Evolutionary conservation across 139 green algal genomes (phyloP), one percentile per base, ranked within the genome.

Genomic region (Asterochloris sp.): DNA sequence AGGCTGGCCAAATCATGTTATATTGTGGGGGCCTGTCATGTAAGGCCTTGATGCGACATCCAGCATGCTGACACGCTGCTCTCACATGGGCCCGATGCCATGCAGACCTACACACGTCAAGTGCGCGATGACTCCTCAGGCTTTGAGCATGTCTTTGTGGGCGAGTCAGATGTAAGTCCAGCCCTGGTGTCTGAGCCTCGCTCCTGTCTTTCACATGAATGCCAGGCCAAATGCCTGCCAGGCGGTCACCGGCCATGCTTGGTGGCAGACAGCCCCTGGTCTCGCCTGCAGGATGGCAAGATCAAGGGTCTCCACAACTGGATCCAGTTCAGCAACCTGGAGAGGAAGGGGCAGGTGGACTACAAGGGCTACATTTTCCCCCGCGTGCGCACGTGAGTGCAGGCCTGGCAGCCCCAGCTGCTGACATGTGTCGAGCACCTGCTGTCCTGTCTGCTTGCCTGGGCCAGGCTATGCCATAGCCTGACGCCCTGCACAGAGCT

Each of bases 61-160:
- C 38, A 54, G 38, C 38, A 54, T 6, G 38, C 38, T 54, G 4
- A 2, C 2, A 54, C 38, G 4, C 38, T 54, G 38, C 38, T 54
- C 38, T 54, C 38, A 54, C 38, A 2, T 54, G 4, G 38, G 38
- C 38, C 38, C 38, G 6, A 6, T 54, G 38, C 38, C 38, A 54
- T 54, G 38, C 38, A 54, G 9, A 38, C 77, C 23, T 92, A 91
- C 85, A 80, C 63, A 27, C 81, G 88, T 11, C 77, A 84, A 24
- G 84, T 81, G 6, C 23, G 63, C 13, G 87, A 92, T 73, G 92
- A 94, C 84, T 91, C 87, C 27, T 90, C 76, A 68, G 92, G 90
- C 71, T 96, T 96, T 84, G 92, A 96, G 91, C 92, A 96, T 77
- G 91, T 94, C 29, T 95, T 95, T 86, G 81, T 95, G 23, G 92